These are phyloP conservation scores for Piedraia hortae DNA, from an alignment of 2,329 filamentous ascomycete species.

Conservation along the genomic window DNA sequence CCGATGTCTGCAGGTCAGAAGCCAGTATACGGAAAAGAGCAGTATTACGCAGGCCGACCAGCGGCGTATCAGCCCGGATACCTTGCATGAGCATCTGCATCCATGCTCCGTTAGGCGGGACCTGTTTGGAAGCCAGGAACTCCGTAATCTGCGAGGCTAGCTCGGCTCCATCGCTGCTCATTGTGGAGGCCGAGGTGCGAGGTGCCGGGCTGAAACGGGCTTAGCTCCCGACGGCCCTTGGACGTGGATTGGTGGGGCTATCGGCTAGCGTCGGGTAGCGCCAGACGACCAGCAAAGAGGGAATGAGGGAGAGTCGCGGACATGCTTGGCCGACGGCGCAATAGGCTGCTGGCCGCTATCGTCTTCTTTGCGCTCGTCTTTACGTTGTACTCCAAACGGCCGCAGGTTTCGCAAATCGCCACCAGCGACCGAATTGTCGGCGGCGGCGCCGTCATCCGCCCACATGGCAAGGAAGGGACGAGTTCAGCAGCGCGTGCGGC, in stretches of 20 bases:
- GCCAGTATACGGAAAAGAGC: slow-evolving; percentile 55
- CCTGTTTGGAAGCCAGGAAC: slow-evolving; percentile 9
- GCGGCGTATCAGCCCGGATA: slow-evolving; percentile 27
- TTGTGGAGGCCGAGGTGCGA: slow-evolving; percentile 1
- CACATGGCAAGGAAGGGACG: slow-evolving; percentile 1
- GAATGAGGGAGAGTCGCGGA: no score
- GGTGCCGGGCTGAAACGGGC: no score
- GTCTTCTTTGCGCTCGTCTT: slow-evolving; percentile 2
- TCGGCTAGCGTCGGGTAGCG: no score
- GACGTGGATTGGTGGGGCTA: no score
- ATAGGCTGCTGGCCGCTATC: slow-evolving; percentile 1
- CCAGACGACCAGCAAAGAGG: no score
- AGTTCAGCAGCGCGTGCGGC: slow-evolving; percentile 1
- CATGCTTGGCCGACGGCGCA: slow-evolving; percentile 1
- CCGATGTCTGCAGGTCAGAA: slow-evolving; percentile 41
- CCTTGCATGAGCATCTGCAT: slow-evolving; percentile 33
- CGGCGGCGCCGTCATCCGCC: slow-evolving; percentile 2
- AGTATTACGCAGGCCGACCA: slow-evolving; percentile 49
- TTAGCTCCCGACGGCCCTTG: no score
- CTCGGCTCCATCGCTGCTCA: slow-evolving; percentile 1
- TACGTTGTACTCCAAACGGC: slow-evolving; percentile 2
- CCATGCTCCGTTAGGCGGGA: slow-evolving; percentile 32
- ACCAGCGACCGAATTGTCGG: slow-evolving; percentile 3
- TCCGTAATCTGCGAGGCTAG: slow-evolving; percentile 1
- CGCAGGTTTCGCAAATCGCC: slow-evolving; percentile 1